Evolutionary conservation across 2,329 filamentous ascomycete species (phyloP).

Genomic region (Leptographium radiaticola): DNA sequence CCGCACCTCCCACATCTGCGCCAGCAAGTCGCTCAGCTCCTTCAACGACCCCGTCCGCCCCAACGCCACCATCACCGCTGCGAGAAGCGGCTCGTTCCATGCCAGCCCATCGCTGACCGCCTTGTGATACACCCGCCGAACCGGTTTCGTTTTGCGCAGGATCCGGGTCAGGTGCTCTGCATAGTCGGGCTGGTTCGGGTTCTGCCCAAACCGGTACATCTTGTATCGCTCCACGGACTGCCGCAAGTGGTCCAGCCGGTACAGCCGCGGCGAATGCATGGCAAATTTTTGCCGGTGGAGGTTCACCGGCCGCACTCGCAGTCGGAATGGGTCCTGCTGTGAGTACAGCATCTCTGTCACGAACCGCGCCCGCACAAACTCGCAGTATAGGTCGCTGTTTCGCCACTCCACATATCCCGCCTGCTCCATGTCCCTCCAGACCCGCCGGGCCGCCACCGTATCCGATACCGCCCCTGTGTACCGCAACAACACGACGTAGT

Average conservation of each 20-base stretch:
- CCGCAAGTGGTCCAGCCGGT: slow-evolving; percentile 14
- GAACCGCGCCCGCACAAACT: slow-evolving; percentile 35
- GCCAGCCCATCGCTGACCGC: slow-evolving; percentile 15
- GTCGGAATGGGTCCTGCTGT: slow-evolving; percentile 28
- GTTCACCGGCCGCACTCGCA: slow-evolving; percentile 23
- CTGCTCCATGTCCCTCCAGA: slow-evolving; percentile 14
- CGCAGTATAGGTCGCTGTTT: slow-evolving; percentile 23
- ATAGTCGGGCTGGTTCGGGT: slow-evolving; percentile 12
- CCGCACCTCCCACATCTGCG: slow-evolving; percentile 16
- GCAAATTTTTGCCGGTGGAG: slow-evolving; percentile 5
- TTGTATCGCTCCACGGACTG: slow-evolving; percentile 6
- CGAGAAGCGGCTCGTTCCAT: slow-evolving; percentile 26
- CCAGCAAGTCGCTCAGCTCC: slow-evolving; percentile 20
- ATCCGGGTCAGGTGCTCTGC: slow-evolving; percentile 18
- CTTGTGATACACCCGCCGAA: slow-evolving; percentile 18
- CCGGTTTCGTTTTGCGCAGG: slow-evolving; percentile 16
- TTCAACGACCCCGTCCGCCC: slow-evolving; percentile 23
- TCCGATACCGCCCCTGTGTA: slow-evolving; percentile 33
- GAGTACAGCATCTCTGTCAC: slow-evolving; percentile 32
- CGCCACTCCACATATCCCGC: slow-evolving; percentile 12
- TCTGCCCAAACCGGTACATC: slow-evolving; percentile 18
- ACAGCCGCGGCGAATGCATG: slow-evolving; percentile 11
- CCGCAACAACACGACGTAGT: slow-evolving; percentile 32
- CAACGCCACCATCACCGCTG: slow-evolving; percentile 28
- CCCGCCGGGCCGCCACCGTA: slow-evolving; percentile 17